Evolutionary conservation across 2,329 filamentous ascomycete genomes (phyloP), one percentile per base, ranked within the genome.

Genomic region (Leptographium radiaticola): DNA sequence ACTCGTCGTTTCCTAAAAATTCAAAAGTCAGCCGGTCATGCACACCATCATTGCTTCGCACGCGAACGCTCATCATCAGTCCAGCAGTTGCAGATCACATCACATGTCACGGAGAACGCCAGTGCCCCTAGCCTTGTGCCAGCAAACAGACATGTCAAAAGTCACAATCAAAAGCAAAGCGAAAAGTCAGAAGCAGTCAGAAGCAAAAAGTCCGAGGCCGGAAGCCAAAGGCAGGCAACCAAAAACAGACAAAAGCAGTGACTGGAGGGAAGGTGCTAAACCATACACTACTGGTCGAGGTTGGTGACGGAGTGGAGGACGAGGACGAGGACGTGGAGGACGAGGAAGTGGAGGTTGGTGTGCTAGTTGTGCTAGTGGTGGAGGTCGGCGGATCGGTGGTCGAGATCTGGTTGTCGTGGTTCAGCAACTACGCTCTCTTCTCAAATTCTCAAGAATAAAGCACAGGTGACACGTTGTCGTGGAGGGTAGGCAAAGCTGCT

Each of bases 231-330:
- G 31, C 16, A 34, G n/a, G 15, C 12, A 47, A 33, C 6, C 45
- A 47, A 18, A 16, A n/a, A n/a, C 16, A 25, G 20, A 38, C 12
- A 49, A 33, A 16, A 48, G 18, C 18, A 49, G 25, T 13, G 30
- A 47, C 25, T 42, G 6, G 10, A 44, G n/a, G 44, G 36, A 34
- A 34, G 8, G 16, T 25, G 16, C n/a, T n/a, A 18, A 30, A 25
- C 11, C 55, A 50, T 59, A 59, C 58, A 54, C 49, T 56, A 52
- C 47, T 59, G 46, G 54, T 40, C 13, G 54, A 43, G 40, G 20
- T 50, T n/a, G 36, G 8, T 7, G 46, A 34, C 5, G 54, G 40
- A 10, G 52, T 20, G 20, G 16, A 48, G 13, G 16, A 48, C 15
- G 16, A 48, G 13, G 16, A 48, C 15, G 40, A 39, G 15, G 49